phyloP scores from a whole-genome alignment of 164 flowering plant genomes.

The Magnolia sinica region DNA sequence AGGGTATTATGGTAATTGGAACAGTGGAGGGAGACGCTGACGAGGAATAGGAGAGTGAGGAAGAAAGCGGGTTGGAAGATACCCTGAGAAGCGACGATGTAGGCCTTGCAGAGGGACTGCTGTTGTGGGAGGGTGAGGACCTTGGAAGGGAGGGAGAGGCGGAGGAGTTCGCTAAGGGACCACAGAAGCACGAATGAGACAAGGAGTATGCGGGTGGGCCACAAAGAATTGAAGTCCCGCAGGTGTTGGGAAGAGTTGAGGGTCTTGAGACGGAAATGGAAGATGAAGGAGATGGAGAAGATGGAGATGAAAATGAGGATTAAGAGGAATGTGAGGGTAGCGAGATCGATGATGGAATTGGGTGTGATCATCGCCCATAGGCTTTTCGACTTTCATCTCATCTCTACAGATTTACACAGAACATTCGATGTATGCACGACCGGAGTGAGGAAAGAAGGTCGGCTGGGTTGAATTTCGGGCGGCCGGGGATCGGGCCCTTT shows the following conservation, averaged over 20 bases:
- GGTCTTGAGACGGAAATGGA: slow-evolving; percentile 46
- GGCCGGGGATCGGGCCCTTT: neutral
- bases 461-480: neutral
- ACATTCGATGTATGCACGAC: neutral
- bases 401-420: neutral
- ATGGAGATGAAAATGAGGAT: slow-evolving; percentile 42
- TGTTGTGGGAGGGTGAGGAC: slow-evolving; percentile 24
- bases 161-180: slow-evolving; percentile 48
- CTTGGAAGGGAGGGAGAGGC: slow-evolving; percentile 27
- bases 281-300: slow-evolving; percentile 41
- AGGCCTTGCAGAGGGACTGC: slow-evolving; percentile 42
- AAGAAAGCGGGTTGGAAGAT: slow-evolving; percentile 61
- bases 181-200: slow-evolving; percentile 44
- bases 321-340: slow-evolving; percentile 27
- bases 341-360: slow-evolving; percentile 29
- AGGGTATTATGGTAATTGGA: slow-evolving; percentile 10
- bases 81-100: slow-evolving; percentile 56
- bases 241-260: slow-evolving; percentile 26
- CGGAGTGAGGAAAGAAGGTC: neutral
- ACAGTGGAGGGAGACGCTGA: slow-evolving; percentile 38
- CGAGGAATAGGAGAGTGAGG: slow-evolving; percentile 51
- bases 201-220: slow-evolving; percentile 56
- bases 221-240: slow-evolving; percentile 49
- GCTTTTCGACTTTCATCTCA: neutral
- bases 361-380: slow-evolving; percentile 15